These are phyloP conservation scores for Flaveria brownii DNA, from an alignment of 129 eudicot genomes.

Conservation along the genomic window DNA sequence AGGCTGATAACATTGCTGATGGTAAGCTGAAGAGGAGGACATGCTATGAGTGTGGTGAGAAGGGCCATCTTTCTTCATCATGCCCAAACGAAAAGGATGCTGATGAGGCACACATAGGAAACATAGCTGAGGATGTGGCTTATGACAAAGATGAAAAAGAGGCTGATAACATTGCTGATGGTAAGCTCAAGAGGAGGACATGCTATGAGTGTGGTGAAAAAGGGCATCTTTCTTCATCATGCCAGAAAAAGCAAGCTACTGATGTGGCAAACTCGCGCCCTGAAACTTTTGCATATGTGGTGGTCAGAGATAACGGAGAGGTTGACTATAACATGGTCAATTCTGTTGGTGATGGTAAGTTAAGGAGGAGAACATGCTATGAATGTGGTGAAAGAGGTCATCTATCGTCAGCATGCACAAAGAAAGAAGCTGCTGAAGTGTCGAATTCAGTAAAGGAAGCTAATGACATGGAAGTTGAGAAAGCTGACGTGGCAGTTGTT, in stretches of 20 bases:
- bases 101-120: constrained; percentile 26
- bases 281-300: neutral
- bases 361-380: constrained; percentile 55
- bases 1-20: too few relatives aligned
- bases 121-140: constrained; percentile 6
- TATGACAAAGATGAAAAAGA: constrained; percentile 24
- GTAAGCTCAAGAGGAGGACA: constrained; percentile 56
- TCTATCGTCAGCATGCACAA: constrained; percentile 63
- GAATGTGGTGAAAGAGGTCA: constrained; percentile 77
- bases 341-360: constrained; percentile 39
- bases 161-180: constrained; percentile 33
- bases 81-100: constrained; percentile 63
- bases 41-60: constrained; percentile 65
- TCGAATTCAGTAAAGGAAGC: constrained; percentile 18
- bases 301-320: constrained; percentile 1
- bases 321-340: constrained; percentile 16
- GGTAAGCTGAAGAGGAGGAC: constrained; percentile 57
- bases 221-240: constrained; percentile 70
- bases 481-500: constrained; percentile 12
- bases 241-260: constrained; percentile 46
- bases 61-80: constrained; percentile 59
- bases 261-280: constrained; percentile 14
- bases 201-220: constrained; percentile 70
- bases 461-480: constrained; percentile 13
- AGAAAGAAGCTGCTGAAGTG: constrained; percentile 42